These are phyloP conservation scores for Solanum sparsipilum DNA, from an alignment of 257 asterid species.

Conservation along the genomic window DNA sequence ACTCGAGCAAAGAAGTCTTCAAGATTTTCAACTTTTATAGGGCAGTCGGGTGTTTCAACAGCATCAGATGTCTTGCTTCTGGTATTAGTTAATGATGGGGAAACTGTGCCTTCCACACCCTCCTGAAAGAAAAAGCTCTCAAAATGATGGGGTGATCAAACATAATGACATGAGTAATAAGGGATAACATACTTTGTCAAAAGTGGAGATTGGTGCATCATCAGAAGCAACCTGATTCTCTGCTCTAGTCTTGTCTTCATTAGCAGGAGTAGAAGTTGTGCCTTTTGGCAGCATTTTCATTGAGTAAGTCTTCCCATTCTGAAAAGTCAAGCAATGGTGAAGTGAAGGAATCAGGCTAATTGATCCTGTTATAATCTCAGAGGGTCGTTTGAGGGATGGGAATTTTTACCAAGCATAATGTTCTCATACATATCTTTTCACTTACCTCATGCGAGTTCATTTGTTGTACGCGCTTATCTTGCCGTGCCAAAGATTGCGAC, in stretches of 20 bases:
- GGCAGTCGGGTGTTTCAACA: neutral
- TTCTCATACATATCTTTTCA: neutral
- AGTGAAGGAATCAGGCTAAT: neutral
- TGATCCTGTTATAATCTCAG: neutral
- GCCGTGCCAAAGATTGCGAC: neutral
- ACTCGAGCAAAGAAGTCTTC: constrained; percentile 1
- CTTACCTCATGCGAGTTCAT: neutral
- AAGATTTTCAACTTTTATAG: neutral
- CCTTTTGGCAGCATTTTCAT: neutral
- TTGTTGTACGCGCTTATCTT: neutral
- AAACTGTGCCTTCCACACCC: neutral
- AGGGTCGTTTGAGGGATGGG: neutral
- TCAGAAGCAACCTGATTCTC: neutral
- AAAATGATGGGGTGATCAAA: neutral
- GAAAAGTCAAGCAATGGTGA: neutral
- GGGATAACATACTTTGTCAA: neutral
- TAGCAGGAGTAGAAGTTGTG: neutral
- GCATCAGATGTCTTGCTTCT: neutral
- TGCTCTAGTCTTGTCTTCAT: neutral
- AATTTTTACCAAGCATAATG: neutral
- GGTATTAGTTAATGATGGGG: neutral
- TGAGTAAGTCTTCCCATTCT: neutral
- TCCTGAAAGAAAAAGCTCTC: neutral
- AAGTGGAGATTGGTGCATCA: neutral
- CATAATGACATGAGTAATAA: neutral